phyloP scores from a whole-genome alignment of 176 grass and related monocot species.

The Oryza officinalis region DNA sequence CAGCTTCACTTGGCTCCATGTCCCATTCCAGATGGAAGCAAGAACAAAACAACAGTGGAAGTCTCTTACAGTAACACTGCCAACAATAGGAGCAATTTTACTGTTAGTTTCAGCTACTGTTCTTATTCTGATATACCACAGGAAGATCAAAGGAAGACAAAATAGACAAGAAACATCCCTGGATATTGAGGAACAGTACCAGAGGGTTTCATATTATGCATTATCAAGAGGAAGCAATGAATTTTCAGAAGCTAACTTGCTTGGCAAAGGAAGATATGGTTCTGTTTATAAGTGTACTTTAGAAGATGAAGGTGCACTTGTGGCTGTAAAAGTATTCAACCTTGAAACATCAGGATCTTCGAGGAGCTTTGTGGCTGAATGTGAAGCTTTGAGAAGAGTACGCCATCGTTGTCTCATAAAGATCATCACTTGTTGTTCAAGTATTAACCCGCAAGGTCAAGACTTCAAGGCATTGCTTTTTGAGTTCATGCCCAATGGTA shows the following conservation, averaged over 20 bases:
- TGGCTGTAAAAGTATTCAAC: constrained; percentile 34
- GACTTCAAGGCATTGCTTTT: constrained; percentile 40
- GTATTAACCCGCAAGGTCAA: neutral
- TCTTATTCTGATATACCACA: neutral
- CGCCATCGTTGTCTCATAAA: constrained; percentile 26
- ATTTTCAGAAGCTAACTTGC: constrained; percentile 8
- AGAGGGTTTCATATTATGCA: neutral
- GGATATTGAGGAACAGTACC: neutral
- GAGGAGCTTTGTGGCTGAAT: constrained; percentile 33
- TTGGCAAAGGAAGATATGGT: constrained; percentile 10
- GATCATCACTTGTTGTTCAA: constrained; percentile 33
- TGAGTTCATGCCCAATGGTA: constrained; percentile 38
- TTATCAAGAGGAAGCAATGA: neutral
- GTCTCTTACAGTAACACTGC: neutral
- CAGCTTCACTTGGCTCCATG: constrained; percentile 34
- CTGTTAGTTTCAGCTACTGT: neutral
- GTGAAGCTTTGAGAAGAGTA: constrained; percentile 23
- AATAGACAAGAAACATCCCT: neutral
- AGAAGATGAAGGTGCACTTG: neutral
- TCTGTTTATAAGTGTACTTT: neutral
- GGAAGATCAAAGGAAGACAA: neutral
- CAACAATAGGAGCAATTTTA: neutral
- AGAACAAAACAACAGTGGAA: neutral
- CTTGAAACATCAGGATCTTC: neutral
- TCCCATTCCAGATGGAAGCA: neutral